Percentiles rank a stretch among this genome's conserved stretches.
Conservation (phyloP, 306 rosid species). For the Cucurbita ficifolia region DNA sequence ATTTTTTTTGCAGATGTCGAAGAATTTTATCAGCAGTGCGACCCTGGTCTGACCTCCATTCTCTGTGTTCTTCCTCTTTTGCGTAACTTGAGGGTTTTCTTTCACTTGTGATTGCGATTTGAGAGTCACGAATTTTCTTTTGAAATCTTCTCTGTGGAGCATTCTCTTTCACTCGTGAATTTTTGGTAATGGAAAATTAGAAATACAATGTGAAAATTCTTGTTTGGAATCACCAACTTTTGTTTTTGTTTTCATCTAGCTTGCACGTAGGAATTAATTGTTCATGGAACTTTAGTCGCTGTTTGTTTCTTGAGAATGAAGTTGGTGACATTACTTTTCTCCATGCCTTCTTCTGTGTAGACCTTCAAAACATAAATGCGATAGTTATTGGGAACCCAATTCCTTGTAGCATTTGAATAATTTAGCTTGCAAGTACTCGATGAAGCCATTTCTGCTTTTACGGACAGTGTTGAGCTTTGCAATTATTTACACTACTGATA, state of each 20-base stretch:
- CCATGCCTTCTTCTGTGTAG: neutral
- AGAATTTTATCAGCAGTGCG: constrained; percentile 43
- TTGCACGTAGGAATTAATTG: neutral
- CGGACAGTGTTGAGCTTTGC: neutral
- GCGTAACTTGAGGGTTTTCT: neutral
- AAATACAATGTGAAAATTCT: neutral
- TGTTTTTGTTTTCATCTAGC: neutral
- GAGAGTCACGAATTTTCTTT: neutral
- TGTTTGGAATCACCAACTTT: neutral
- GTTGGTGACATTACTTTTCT: neutral
- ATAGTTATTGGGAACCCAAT: neutral
- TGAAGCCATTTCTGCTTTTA: neutral
- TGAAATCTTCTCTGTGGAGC: neutral
- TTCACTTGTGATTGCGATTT: neutral
- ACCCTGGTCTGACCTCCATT: constrained; percentile 48
- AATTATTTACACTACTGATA: constrained; percentile 7
- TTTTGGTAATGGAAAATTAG: neutral
- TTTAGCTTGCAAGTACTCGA: neutral
- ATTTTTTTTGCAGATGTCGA: constrained; percentile 30
- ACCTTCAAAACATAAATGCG: neutral
- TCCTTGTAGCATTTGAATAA: neutral
- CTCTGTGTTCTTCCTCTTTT: neutral
- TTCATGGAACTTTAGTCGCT: neutral
- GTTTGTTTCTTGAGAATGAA: neutral
- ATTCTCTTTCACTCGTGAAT: neutral